These are phyloP conservation scores for Pezicula rhizophila DNA, from an alignment of 2,329 filamentous ascomycete species.

Conservation along the genomic window DNA sequence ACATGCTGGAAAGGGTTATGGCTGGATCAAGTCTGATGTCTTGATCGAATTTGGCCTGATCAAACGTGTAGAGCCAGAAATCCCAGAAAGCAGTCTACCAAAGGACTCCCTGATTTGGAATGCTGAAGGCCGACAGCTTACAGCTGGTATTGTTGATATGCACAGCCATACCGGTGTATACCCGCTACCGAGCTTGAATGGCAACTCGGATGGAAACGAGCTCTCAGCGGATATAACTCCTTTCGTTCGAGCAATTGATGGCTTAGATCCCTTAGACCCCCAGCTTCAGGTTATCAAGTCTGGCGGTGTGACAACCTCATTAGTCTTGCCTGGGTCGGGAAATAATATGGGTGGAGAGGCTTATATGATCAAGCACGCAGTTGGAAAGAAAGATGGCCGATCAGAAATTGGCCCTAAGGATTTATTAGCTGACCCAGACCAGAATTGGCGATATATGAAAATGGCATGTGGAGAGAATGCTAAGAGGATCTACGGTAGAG, in stretches of 20 bases:
- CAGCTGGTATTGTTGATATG: conserved; percentile 66
- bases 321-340: conserved; percentile 62
- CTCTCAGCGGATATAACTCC: conserved; percentile 59
- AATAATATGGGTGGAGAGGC: conserved; percentile 71
- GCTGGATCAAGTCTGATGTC: conserved; percentile 56
- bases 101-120: conserved; percentile 47
- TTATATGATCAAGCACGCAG: conserved; percentile 61
- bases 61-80: conserved; percentile 41
- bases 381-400: conserved; percentile 53
- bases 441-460: conserved; percentile 66
- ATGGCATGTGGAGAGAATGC: conserved; percentile 72
- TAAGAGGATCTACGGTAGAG: conserved; percentile 53
- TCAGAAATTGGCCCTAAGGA: conserved; percentile 57
- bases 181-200: conserved; percentile 47
- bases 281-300: conserved; percentile 66
- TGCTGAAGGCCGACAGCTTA: conserved; percentile 54
- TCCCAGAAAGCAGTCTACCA: conserved; percentile 37
- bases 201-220: conserved; percentile 58
- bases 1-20: conserved; percentile 50
- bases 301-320: conserved; percentile 63
- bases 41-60: conserved; percentile 57
- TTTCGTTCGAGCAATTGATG: conserved; percentile 62
- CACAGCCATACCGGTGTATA: conserved; percentile 61
- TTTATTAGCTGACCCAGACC: conserved; percentile 60
- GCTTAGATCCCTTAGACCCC: conserved; percentile 55